Conservation (phyloP, 2,329 filamentous ascomycete genomes). For the Fonsecaea erecta region DNA sequence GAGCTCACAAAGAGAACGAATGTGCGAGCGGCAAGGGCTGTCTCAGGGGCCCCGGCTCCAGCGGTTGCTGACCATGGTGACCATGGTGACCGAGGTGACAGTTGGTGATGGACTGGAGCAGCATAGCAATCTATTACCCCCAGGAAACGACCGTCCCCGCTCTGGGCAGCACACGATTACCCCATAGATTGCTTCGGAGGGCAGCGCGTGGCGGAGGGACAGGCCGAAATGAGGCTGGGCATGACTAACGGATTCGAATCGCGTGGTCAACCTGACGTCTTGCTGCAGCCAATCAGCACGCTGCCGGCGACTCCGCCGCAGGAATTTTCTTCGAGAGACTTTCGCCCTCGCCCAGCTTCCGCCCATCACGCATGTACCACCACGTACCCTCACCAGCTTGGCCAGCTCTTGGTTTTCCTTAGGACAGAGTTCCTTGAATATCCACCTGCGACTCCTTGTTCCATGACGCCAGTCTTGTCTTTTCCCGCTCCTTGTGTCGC, state of each 20-base stretch:
- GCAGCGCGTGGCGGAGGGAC: conserved; percentile 23
- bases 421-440: neutral
- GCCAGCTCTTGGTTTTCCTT: conserved; percentile 1
- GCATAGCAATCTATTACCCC: conserved; percentile 41
- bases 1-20: neutral
- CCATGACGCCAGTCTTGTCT: conserved; percentile 17
- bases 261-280: conserved; percentile 13
- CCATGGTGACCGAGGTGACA: neutral
- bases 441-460: neutral
- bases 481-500: conserved; percentile 6
- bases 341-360: conserved; percentile 3
- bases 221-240: conserved; percentile 30
- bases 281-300: conserved; percentile 15
- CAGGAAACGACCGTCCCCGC: conserved; percentile 39
- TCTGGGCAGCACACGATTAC: conserved; percentile 24
- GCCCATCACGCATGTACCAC: neutral
- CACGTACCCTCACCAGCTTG: neutral
- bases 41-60: neutral
- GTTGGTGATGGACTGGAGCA: conserved; percentile 16
- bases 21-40: neutral
- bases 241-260: conserved; percentile 29
- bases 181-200: conserved; percentile 32
- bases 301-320: conserved; percentile 3
- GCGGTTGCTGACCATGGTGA: neutral
- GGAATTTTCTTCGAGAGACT: conserved; percentile 15